Base-by-base conservation (phyloP, 169 alveolate genomes). In the Plasmodium chabaudi region DNA sequence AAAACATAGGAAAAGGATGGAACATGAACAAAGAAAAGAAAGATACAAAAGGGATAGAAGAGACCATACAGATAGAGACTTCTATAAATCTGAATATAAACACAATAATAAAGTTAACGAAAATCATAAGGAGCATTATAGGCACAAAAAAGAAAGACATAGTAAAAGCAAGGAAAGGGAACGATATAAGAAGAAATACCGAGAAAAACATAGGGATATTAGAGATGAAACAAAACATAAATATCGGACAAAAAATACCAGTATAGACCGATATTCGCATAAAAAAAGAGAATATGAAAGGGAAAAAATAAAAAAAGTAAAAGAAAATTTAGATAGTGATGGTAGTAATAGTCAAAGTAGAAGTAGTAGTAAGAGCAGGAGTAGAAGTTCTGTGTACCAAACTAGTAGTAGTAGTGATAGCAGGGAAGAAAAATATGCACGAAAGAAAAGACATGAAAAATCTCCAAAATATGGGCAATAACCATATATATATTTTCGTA, bases 271-370 rank as follows among this genome's bases (percentile, higher is more conserved):
- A 64, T 42, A 61, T 46, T 60, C 27, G 42, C 34, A 56, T 46
- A 61, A 60, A 27, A 27, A 77, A 64, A 27, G 9, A 23, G 56
- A 59, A 47, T 46, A 51, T 19, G 69, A 64, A 15, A 77, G 55
- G 72, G 49, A 53, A 77, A 27, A 47, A 65, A 55, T 51, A 51
- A 47, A 23, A 12, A 55, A 74, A 60, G 61, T 23, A 47, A 44
- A 27, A 53, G 47, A 34, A 44, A 64, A 67, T 56, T 5, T 15
- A 49, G 87, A 25, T 56, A 57, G 47, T 56, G 21, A 72, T 23
- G 42, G 49, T 21, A n/a, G 57, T 15, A 57, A 72, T 34, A 39
- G 63, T 23, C 13, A 17, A 56, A 13, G 57, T 25, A 27, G 23
- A 63, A 57, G 39, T 1, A 57, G 27, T 23, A 71, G 67, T 21